Base-by-base conservation (phyloP, 805 yeast genomes). In the Lachancea kluyveri region DNA sequence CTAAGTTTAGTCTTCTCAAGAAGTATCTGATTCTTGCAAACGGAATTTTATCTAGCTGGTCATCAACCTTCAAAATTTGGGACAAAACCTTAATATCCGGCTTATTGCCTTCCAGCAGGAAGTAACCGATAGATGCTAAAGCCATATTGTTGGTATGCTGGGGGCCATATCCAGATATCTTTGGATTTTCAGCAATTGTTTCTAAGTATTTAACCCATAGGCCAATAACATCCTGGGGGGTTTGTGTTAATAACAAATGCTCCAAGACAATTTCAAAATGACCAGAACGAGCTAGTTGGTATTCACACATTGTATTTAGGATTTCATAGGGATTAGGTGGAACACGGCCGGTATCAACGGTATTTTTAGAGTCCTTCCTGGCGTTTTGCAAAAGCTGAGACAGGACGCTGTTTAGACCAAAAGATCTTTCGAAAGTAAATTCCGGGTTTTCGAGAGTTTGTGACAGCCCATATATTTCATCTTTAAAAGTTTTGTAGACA, bases 121-220 rank as follows among this genome's bases (percentile, higher is more conserved):
- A 35, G 31, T 54, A 54, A 5, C 57, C 54, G 16, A 52, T 30
- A 7, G 50, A 40, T 4, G 54, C 44, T 13, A 45, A 21, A 1
- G 48, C 45, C 14, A 44, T 31, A 29, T 49, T 49, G 21, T 37
- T 38, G 8, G 35, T 31, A 28, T 46, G 53, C 4, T 50, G 41
- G 26, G 29, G 10, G 8, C 32, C 37, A 11, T 33, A 33, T 17
- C 32, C 28, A 19, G 28, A 16, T 9, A 29, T 13, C 15, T 24
- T 28, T 21, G 37, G 29, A 22, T 33, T 33, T 24, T 33, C 37
- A 11, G 37, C 29, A n/a, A 33, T 12, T 3, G 37, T 34, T 20
- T 49, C 49, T 21, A 55, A 34, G 33, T 44, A 55, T 26, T 45
- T 52, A 4, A 55, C 48, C 59, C 59, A 55, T n/a, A 54, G 35